phyloP scores from a whole-genome alignment of 306 rosid genomes.

The Urtica urens region DNA sequence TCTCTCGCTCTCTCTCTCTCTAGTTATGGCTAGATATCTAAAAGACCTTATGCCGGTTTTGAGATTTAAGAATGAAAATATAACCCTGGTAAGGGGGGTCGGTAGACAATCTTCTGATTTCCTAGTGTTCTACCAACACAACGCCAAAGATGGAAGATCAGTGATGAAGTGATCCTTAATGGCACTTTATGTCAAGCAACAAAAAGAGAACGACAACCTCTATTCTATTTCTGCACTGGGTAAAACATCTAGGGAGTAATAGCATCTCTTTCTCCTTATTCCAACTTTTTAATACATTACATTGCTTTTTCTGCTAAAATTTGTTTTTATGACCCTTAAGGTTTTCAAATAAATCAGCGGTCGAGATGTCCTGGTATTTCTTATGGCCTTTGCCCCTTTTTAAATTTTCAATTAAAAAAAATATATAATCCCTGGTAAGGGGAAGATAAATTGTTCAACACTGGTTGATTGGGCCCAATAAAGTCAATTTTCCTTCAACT shows the following conservation, averaged over 20 bases:
- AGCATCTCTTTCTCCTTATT: conserved; percentile 52
- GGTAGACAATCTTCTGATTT: conserved; percentile 23
- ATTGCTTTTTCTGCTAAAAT: conserved; percentile 58
- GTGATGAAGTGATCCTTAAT: conserved; percentile 43
- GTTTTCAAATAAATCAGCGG: conserved; percentile 53
- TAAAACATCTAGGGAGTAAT: conserved; percentile 74
- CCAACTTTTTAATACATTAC: conserved; percentile 30
- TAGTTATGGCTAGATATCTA: conserved; percentile 26
- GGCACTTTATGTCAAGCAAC: conserved; percentile 59
- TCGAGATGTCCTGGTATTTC: conserved; percentile 70
- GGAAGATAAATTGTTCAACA: conserved; percentile 64
- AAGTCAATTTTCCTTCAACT: conserved; percentile 80
- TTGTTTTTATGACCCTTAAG: conserved; percentile 51
- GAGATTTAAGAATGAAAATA: conserved; percentile 24
- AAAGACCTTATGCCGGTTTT: conserved; percentile 24
- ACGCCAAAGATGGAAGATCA: conserved; percentile 44
- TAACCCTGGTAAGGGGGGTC: conserved; percentile 63
- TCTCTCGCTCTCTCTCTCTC: conserved; percentile 15
- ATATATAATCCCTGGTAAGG: conserved; percentile 92
- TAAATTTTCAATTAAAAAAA: conserved; percentile 28
- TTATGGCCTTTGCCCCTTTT: conserved; percentile 38
- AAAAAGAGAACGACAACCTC: conserved; percentile 68
- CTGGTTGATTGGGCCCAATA: conserved; percentile 78
- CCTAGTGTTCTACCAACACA: conserved; percentile 29
- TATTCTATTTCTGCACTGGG: conserved; percentile 71